Base-by-base conservation (phyloP, 2,329 filamentous ascomycete species). In the Aspergillus awamori region DNA sequence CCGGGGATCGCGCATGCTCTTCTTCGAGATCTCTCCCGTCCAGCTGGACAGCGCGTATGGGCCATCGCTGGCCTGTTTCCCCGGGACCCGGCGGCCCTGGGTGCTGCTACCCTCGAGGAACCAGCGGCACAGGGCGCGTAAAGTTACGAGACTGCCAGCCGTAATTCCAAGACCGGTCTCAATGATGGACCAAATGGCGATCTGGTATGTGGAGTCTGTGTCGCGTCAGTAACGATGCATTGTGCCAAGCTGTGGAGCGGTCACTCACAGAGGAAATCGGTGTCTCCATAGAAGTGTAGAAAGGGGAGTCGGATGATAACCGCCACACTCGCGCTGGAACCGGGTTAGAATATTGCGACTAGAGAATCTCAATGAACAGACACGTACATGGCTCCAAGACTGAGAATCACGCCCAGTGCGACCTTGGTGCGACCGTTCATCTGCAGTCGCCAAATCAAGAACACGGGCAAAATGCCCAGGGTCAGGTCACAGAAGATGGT, bases 381-480 rank as follows among this genome's bases (percentile, higher is more conserved):
- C 26, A 71, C 51, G 77, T 80, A 66, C 84, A 85, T 26, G 3
- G 59, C 59, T 11, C 84, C 87, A 67, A 87, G 78, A 1, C 79
- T 77, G 41, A 88, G 75, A 51, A 88, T 77, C 0, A 77, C 76
- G 6, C 79, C 79, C 6, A 87, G 74, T 1, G 83, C 78, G 2
- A 80, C 17, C 66, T 86, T 87, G 1, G 79, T 81, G 55, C 77
- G 79, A 6, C 58, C 68, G 45, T 81, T 80, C 80, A 88, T 85
- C 58, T 84, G 80, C 33, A 87, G 69, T 24, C 80, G 77, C 76
- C 79, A 84, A 1, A 88, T 77, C 11, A 88, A 72, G 55, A 82
- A 82, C 5, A 82, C 79, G 0, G 83, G 84, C 1, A 86, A 71
- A 36, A 84, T 75, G 6, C 80, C 77, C 17, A 85, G 74, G 1